Conservation (phyloP, 2,329 filamentous ascomycete genomes). For the Monilinia laxa region DNA sequence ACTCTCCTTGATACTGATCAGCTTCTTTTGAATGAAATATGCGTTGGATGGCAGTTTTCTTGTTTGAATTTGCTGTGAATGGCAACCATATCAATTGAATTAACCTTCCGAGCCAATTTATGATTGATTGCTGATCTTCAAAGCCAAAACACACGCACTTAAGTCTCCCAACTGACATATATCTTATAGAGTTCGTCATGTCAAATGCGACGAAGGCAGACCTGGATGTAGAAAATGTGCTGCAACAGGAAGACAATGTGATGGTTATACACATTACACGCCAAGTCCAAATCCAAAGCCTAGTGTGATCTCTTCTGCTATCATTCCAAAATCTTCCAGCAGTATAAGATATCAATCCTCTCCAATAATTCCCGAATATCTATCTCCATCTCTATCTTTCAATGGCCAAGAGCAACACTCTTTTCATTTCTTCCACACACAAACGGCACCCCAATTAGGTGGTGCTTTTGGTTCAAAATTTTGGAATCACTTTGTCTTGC, state of each 20-base stretch:
- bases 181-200: slow-evolving; percentile 22
- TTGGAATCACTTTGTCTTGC: slow-evolving; percentile 60
- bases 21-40: no score
- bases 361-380: neutral
- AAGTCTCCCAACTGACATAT: slow-evolving; percentile 1
- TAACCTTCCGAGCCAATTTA: neutral
- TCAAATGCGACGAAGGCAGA: slow-evolving; percentile 26
- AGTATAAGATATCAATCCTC: neutral
- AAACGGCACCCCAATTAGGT: slow-evolving; percentile 59
- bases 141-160: neutral
- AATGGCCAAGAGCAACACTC: slow-evolving; percentile 42
- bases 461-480: slow-evolving; percentile 65
- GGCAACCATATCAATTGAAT: neutral
- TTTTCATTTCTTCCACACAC: slow-evolving; percentile 58
- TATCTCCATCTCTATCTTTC: slow-evolving; percentile 10
- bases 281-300: slow-evolving; percentile 2
- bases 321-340: neutral
- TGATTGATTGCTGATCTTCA: neutral
- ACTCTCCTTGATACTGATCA: neutral
- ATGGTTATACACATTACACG: slow-evolving; percentile 23
- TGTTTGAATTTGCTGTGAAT: neutral
- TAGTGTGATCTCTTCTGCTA: neutral
- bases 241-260: slow-evolving; percentile 20
- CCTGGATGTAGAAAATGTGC: slow-evolving; percentile 25
- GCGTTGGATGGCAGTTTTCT: neutral